Conservation (phyloP, 169 alveolate genomes). For the Pseudocohnilembus persalinus region DNA sequence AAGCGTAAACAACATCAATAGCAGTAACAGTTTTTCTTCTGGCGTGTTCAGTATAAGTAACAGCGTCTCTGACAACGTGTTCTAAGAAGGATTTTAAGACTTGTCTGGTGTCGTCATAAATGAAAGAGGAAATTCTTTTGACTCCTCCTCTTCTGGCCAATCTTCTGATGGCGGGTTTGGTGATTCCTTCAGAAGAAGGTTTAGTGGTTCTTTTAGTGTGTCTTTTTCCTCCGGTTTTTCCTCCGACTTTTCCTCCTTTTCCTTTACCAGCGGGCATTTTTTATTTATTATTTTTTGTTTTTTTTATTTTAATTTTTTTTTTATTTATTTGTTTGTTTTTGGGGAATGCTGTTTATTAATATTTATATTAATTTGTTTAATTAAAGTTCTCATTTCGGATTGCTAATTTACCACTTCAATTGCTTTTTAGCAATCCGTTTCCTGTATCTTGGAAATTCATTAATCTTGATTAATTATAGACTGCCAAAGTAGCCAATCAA, state of each 20-base stretch:
- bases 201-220: constrained; percentile 94
- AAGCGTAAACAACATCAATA: constrained; percentile 98
- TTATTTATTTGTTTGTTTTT: background rate
- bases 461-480: too few species aligned
- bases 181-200: constrained; percentile 99
- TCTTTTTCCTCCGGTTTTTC: constrained; percentile 99
- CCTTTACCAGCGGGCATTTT: constrained; percentile 92
- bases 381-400: background rate
- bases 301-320: too few species aligned
- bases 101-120: constrained; percentile 99
- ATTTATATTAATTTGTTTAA: too few species aligned
- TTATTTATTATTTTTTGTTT: background rate
- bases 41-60: constrained; percentile 99
- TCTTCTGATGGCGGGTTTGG: constrained; percentile 99
- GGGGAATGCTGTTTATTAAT: constrained; percentile 1
- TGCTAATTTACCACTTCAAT: background rate
- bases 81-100: constrained; percentile 98
- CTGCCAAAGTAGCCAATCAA: background rate
- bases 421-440: too few species aligned
- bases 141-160: constrained; percentile 99
- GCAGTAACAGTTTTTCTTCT: constrained; percentile 99
- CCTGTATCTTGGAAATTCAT: too few species aligned
- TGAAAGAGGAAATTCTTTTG: constrained; percentile 98
- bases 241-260: constrained; percentile 99
- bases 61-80: constrained; percentile 98